These are phyloP conservation scores for Lentinus tigrinus DNA, from an alignment of 768 basidiomycete genomes.

Conservation along the genomic window DNA sequence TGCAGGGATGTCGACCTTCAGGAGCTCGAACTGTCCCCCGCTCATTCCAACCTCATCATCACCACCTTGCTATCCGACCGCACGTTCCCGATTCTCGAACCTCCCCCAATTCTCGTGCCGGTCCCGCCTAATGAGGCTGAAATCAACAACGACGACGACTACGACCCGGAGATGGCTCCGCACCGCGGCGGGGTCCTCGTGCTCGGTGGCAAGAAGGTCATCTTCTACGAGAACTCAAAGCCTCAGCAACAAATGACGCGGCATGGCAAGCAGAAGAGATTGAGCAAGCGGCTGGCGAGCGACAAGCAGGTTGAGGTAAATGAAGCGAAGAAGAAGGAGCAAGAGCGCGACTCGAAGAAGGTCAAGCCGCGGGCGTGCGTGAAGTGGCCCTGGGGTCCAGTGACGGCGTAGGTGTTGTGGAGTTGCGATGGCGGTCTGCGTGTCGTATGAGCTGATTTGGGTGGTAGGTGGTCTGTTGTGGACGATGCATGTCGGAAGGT, in stretches of 20 bases:
- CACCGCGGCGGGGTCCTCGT: slow-evolving; percentile 70
- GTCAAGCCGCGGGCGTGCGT: slow-evolving; percentile 55
- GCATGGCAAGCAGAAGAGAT: slow-evolving; percentile 51
- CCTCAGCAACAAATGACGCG: slow-evolving; percentile 54
- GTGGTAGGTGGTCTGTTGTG: slow-evolving; percentile 49
- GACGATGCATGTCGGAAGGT: slow-evolving; percentile 47
- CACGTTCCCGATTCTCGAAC: slow-evolving; percentile 34
- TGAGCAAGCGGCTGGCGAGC: slow-evolving; percentile 51
- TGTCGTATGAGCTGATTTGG: neutral
- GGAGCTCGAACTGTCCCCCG: slow-evolving; percentile 49
- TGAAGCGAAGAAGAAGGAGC: slow-evolving; percentile 56
- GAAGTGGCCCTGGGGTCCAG: slow-evolving; percentile 76
- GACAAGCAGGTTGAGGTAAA: slow-evolving; percentile 39
- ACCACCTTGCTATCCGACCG: slow-evolving; percentile 53
- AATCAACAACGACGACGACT: slow-evolving; percentile 30
- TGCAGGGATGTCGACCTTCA: slow-evolving; percentile 53
- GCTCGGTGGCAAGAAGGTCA: slow-evolving; percentile 63
- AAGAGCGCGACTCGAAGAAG: slow-evolving; percentile 50
- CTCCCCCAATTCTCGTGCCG: slow-evolving; percentile 25
- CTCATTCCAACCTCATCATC: slow-evolving; percentile 36
- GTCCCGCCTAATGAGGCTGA: slow-evolving; percentile 37
- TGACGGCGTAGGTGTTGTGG: slow-evolving; percentile 56
- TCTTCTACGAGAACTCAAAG: slow-evolving; percentile 57
- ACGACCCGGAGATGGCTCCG: slow-evolving; percentile 24
- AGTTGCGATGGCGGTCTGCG: too few relatives aligned